Conservation (phyloP, 305 asterid genomes). For the Solanum hybrid region DNA sequence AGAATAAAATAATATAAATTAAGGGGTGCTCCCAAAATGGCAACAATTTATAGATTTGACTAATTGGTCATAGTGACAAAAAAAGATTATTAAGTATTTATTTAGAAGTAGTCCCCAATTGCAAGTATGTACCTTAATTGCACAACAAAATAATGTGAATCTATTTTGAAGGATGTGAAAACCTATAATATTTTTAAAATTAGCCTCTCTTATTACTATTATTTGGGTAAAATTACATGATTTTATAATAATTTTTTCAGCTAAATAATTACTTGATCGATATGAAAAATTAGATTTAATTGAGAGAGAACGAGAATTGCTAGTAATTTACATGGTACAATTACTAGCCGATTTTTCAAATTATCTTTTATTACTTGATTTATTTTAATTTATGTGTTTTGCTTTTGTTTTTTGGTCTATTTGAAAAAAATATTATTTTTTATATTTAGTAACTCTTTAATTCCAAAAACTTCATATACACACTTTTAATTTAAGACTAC, state of each 20-base stretch:
- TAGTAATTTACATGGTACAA: background rate
- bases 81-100: background rate
- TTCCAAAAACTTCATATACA: background rate
- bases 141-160: background rate
- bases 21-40: constrained; percentile 4
- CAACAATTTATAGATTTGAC: background rate
- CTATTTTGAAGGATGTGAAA: background rate
- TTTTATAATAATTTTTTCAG: background rate
- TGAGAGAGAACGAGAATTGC: background rate
- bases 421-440: background rate
- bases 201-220: background rate
- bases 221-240: background rate
- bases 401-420: no score
- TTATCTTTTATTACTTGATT: background rate
- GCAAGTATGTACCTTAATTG: background rate
- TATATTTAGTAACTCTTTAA: background rate
- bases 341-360: background rate
- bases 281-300: background rate
- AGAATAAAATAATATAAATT: background rate
- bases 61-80: constrained; percentile 2
- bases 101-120: background rate
- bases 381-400: background rate
- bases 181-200: background rate
- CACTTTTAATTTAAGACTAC: background rate
- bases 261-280: background rate